Evolutionary conservation across 805 yeast genomes (phyloP).

Genomic region (Tetrapisispora taiwanensis): DNA sequence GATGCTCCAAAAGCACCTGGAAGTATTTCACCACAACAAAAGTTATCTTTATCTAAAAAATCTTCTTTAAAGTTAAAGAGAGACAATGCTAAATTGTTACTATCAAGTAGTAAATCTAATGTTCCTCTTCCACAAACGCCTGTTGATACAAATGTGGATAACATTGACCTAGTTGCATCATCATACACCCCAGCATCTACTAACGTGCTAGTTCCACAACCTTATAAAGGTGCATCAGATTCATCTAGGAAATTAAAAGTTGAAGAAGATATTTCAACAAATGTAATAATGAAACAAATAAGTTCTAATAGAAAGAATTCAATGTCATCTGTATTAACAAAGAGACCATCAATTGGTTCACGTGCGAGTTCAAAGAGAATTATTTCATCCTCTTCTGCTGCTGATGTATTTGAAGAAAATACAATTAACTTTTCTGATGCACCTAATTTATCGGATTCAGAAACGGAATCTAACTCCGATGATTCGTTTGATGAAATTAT

Average conservation of each 20-base stretch:
- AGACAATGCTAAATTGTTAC: slow-evolving; percentile 8
- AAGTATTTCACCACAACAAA: slow-evolving; percentile 17
- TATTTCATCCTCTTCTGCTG: slow-evolving; percentile 29
- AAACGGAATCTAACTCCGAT: slow-evolving; percentile 36
- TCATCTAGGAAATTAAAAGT: slow-evolving; percentile 2
- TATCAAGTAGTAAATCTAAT: slow-evolving; percentile 8
- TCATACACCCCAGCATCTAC: slow-evolving; percentile 37
- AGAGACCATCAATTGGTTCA: slow-evolving; percentile 22
- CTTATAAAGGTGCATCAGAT: slow-evolving; percentile 28
- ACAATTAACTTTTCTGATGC: slow-evolving; percentile 65
- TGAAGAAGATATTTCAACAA: background rate
- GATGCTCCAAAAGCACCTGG: slow-evolving; percentile 64
- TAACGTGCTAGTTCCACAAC: slow-evolving; percentile 35
- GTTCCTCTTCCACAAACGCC: slow-evolving; percentile 11
- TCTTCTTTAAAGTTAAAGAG: slow-evolving; percentile 12
- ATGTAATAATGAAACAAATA: background rate
- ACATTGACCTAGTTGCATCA: slow-evolving; percentile 21
- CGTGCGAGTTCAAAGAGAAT: slow-evolving; percentile 27
- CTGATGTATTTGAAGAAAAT: slow-evolving; percentile 60
- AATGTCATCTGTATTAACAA: slow-evolving; percentile 11
- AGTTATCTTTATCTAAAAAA: slow-evolving; percentile 10
- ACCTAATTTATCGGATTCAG: slow-evolving; percentile 46
- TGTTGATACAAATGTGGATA: background rate
- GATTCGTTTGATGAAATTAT: slow-evolving; percentile 8
- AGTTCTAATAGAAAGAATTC: slow-evolving; percentile 7